Evolutionary conservation across 2,329 filamentous ascomycete genomes (phyloP).

Genomic region (Iodosphaeria phyllophila): DNA sequence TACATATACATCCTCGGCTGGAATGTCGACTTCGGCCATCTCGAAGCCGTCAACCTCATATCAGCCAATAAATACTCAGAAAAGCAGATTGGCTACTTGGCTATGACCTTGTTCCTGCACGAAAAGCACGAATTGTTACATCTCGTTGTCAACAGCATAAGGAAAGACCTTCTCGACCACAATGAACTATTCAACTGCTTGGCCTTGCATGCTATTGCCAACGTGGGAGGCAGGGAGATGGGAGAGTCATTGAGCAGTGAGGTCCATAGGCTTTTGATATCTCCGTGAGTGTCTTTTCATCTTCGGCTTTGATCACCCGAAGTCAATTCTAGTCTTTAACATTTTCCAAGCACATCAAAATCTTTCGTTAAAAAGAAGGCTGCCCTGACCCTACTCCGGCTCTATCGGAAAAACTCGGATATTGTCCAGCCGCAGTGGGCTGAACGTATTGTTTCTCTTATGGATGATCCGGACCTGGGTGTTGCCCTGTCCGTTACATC

Average conservation of each 20-base stretch:
- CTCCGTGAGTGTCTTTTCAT: slow-evolving; percentile 45
- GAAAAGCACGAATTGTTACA: slow-evolving; percentile 94
- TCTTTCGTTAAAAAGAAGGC: slow-evolving; percentile 99
- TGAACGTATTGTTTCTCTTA: slow-evolving; percentile 93
- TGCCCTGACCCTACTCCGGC: slow-evolving; percentile 72
- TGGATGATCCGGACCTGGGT: slow-evolving; percentile 90
- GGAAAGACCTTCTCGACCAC: slow-evolving; percentile 84
- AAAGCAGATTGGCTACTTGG: slow-evolving; percentile 97
- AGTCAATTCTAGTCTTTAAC: slow-evolving; percentile 5
- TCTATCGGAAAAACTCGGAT: slow-evolving; percentile 86
- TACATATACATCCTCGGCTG: slow-evolving; percentile 99
- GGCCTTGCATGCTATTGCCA: slow-evolving; percentile 91
- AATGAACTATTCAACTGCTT: slow-evolving; percentile 97
- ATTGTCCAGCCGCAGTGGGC: slow-evolving; percentile 96
- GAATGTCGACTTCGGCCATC: slow-evolving; percentile 97
- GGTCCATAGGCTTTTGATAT: slow-evolving; percentile 85
- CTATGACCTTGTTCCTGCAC: slow-evolving; percentile 91
- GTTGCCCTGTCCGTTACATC: slow-evolving; percentile 93
- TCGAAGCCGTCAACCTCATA: slow-evolving; percentile 95
- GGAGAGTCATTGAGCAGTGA: slow-evolving; percentile 82
- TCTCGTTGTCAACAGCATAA: slow-evolving; percentile 93
- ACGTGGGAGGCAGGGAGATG: slow-evolving; percentile 93
- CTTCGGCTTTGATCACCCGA: not conserved
- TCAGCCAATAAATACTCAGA: slow-evolving; percentile 96
- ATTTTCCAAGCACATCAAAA: slow-evolving; percentile 44